A percentile compares a stretch with the other conserved stretches of the same genome.
These are phyloP conservation scores for Septoria petroselini DNA, from an alignment of 2,329 filamentous ascomycete species.

Conservation along the genomic window DNA sequence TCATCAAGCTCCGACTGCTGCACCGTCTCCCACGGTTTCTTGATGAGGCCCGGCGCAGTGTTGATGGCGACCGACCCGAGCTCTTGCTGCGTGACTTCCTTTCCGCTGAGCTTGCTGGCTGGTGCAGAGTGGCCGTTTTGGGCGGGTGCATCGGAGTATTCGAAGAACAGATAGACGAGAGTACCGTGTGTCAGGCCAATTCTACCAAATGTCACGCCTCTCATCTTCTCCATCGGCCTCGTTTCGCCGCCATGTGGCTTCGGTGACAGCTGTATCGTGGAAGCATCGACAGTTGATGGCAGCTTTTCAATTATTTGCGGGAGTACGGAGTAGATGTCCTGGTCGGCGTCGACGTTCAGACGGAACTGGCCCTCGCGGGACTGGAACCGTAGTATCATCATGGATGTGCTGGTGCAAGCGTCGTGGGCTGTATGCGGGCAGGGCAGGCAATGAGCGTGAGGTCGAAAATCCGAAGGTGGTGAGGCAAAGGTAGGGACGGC, in stretches of 20 bases:
- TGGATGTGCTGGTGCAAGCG: slow-evolving; percentile 29
- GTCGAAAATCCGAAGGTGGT: neutral
- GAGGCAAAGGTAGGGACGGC: neutral
- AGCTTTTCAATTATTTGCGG: slow-evolving; percentile 58
- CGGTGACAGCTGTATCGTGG: slow-evolving; percentile 58
- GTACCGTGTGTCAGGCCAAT: slow-evolving; percentile 72
- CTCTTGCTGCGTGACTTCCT: slow-evolving; percentile 67
- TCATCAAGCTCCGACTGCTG: slow-evolving; percentile 86
- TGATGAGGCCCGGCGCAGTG: slow-evolving; percentile 61
- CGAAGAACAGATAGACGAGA: slow-evolving; percentile 81
- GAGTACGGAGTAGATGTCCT: slow-evolving; percentile 64
- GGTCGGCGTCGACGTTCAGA: slow-evolving; percentile 69
- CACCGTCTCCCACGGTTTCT: slow-evolving; percentile 90
- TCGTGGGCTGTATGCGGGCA: slow-evolving; percentile 3
- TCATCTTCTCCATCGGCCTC: slow-evolving; percentile 51
- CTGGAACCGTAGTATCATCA: slow-evolving; percentile 81
- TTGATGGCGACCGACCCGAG: slow-evolving; percentile 62
- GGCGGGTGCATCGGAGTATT: slow-evolving; percentile 51
- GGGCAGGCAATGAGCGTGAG: slow-evolving; percentile 7
- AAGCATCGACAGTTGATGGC: slow-evolving; percentile 54
- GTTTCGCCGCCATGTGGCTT: slow-evolving; percentile 59
- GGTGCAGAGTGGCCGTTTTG: slow-evolving; percentile 48
- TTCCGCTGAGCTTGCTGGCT: slow-evolving; percentile 72
- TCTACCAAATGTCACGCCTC: slow-evolving; percentile 54
- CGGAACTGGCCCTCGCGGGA: slow-evolving; percentile 92